Base-by-base conservation (phyloP, 2,329 filamentous ascomycete genomes). In the Sporothrix pallida region DNA sequence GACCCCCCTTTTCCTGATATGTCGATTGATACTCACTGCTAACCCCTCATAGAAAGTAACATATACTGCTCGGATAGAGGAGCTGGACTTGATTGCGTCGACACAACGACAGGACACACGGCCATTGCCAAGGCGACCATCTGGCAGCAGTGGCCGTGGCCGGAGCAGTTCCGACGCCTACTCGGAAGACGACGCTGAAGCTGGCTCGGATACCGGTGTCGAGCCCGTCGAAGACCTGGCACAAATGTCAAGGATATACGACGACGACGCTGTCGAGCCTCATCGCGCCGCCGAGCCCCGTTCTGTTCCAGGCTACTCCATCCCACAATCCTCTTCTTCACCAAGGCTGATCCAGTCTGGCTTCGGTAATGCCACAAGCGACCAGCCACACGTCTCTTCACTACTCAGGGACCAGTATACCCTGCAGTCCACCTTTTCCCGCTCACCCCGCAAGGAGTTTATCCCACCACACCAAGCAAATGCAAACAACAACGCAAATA, bases 51-150 rank as follows among this genome's bases (percentile, higher is more conserved):
- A 97, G 93, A 91, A 93, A 79, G 90, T 92, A 76, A 98, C 95
- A 1, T 99, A 99, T 81, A 94, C 92, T 70, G 93, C 91, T 74
- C 91, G 96, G 72, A 97, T 98, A 77, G 91, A 92, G 67, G 96
- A 99, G 81, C 85, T 99, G 56, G 89, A 92, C 78, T 90, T 91
- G 76, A 89, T 96, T 79, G 85, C 90, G 77, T 90, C 81, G 80
- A 87, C 81, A 79, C 86, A 77, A 77, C 83, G 75, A 77, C 85
- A 76, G 2, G 87, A 88, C 71, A 90, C 89, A 70, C 98, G 97
- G 80, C 92, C 92, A 37, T 85, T 98, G 10, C 95, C 95, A 46
- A 89, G 86, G 5, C 84, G 88, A 23, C 90, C 90, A 0, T 90
- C 90, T 77, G 93, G 91, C 79, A 76, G 74, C 52, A 74, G 75